Conservation (phyloP, 202 grass and related monocot genomes). For the Bolboschoenoplectus hybrid region DNA sequence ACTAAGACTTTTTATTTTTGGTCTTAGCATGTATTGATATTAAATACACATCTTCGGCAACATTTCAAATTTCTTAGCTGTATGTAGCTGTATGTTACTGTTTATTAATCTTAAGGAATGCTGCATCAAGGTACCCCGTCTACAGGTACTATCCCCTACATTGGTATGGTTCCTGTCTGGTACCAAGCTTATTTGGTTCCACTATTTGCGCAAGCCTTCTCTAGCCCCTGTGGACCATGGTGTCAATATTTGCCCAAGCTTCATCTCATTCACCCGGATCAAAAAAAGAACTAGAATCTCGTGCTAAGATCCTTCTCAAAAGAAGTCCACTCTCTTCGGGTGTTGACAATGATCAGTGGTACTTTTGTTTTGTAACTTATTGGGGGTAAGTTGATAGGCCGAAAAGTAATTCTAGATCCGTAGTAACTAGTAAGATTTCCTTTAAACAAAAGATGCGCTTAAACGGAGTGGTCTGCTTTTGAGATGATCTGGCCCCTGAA, state of each 20-base stretch:
- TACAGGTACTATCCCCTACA: background rate
- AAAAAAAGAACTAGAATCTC: no score
- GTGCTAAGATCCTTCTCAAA: no score
- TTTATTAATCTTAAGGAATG: background rate
- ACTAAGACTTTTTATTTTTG: background rate
- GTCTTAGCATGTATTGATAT: conserved; percentile 14
- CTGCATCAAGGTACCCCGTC: background rate
- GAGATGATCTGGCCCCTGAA: no score
- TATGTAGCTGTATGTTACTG: conserved; percentile 6
- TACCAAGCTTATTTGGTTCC: background rate
- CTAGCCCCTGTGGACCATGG: no score
- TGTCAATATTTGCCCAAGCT: no score
- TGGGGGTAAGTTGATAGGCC: background rate
- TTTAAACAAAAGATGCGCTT: background rate
- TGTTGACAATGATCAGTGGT: background rate
- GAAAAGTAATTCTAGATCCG: background rate
- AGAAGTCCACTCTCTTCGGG: no score
- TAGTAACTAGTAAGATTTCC: background rate
- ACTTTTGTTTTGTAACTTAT: background rate
- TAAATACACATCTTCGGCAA: background rate
- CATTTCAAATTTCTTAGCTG: background rate
- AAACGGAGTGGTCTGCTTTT: no score
- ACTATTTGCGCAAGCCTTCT: background rate
- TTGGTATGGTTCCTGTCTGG: background rate
- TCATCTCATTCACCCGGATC: no score